Evolutionary conservation across 2,329 filamentous ascomycete genomes (phyloP).

Genomic region (Hymenoscyphus repandus): DNA sequence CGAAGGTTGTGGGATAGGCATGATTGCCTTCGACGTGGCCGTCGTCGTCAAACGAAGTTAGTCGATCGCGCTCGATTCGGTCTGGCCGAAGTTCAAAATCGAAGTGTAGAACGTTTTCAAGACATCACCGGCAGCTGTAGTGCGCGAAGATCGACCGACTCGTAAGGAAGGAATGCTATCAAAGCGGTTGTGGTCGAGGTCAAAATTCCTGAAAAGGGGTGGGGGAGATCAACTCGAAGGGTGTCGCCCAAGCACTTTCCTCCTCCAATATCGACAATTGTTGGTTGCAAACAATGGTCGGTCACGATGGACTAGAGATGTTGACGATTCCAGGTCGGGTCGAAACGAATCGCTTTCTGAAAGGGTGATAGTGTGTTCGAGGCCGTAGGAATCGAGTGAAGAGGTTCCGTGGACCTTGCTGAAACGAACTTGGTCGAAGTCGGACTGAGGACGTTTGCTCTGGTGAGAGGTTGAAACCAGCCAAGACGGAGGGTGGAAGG

Average conservation of each 20-base stretch:
- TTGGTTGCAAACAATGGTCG: background rate
- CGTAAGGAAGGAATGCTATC: constrained; percentile 21
- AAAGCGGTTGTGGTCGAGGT: constrained; percentile 21
- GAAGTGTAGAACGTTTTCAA: constrained; percentile 14
- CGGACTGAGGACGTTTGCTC: constrained; percentile 14
- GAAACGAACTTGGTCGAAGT: constrained; percentile 19
- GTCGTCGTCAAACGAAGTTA: constrained; percentile 12
- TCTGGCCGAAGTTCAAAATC: constrained; percentile 14
- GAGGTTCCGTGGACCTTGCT: constrained; percentile 8
- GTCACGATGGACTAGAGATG: background rate
- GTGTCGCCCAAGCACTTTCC: constrained; percentile 5
- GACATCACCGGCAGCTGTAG: constrained; percentile 18
- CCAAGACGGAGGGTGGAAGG: background rate
- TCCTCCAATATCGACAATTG: background rate
- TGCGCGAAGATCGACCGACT: constrained; percentile 8
- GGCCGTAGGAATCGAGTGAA: constrained; percentile 12
- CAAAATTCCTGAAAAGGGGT: constrained; percentile 7
- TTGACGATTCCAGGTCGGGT: background rate
- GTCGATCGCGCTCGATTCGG: constrained; percentile 12
- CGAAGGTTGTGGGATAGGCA: constrained; percentile 58
- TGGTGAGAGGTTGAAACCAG: constrained; percentile 17
- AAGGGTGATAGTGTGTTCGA: background rate
- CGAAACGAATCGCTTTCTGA: background rate
- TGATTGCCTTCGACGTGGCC: constrained; percentile 15
- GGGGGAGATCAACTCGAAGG: constrained; percentile 19